Base-by-base conservation (phyloP, 2,329 filamentous ascomycete genomes). In the Cercospora janseana region DNA sequence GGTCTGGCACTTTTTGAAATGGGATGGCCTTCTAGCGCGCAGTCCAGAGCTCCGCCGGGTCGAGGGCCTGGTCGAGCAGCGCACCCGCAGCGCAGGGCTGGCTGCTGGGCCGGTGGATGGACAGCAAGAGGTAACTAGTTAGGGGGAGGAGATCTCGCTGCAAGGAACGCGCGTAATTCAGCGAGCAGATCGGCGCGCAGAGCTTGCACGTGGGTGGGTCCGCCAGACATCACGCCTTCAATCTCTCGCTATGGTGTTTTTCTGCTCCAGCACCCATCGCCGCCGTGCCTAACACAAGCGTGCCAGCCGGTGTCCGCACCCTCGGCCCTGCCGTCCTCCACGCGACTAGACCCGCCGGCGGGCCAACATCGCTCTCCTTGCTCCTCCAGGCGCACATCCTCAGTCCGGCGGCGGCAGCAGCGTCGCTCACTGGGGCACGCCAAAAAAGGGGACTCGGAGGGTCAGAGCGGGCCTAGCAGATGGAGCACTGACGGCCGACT, bases 91-190 rank as follows among this genome's bases (percentile, higher is more conserved):
- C n/a, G n/a, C n/a, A n/a, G n/a, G n/a, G n/a, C n/a, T n/a, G n/a
- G n/a, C n/a, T n/a, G n/a, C n/a, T n/a, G n/a, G n/a, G 18, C 34
- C 10, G 34, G 34, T 21, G 34, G 18, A 38, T 38, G 34, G 18
- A 38, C n/a, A n/a, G n/a, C n/a, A n/a, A n/a, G n/a, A n/a, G n/a
- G n/a, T n/a, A n/a, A n/a, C n/a, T n/a, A n/a, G n/a, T n/a, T n/a
- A n/a, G n/a, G n/a, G 34, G 34, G 34, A 38, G 24, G 34, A 38
- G 34, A 38, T 38, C 34, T 38, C 24, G 34, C 34, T 38, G 34
- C 34, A 38, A 38, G 34, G 34, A 38, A 38, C 15, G 34, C 34
- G 34, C 34, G 18, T 18, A 38, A 38, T 18, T 18, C 34, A 38
- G 34, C 34, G 34, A 18, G 34, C 21, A 21, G 34, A 38, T 38